phyloP scores from a whole-genome alignment of 2,329 filamentous ascomycete species.

The Pseudogymnoascus sp. region DNA sequence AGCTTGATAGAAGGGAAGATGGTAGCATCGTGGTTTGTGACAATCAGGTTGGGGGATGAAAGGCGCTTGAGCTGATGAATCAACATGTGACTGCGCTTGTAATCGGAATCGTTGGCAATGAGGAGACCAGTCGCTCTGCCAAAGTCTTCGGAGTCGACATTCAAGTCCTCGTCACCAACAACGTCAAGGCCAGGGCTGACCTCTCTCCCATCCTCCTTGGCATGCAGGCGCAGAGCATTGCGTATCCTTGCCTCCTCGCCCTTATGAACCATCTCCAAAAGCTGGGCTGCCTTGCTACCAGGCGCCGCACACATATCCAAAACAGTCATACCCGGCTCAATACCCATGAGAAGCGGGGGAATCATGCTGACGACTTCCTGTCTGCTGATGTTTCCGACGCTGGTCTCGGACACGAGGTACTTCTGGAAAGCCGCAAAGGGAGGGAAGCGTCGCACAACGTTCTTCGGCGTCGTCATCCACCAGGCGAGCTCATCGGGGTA shows the following conservation, averaged over 20 bases:
- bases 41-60: constrained; percentile 91
- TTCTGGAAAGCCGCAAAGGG: constrained; percentile 96
- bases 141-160: constrained; percentile 59
- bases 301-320: constrained; percentile 95
- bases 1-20: constrained; percentile 89
- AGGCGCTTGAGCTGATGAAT: constrained; percentile 96
- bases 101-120: constrained; percentile 93
- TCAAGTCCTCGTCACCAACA: constrained; percentile 40
- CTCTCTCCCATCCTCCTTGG: constrained; percentile 52
- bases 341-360: constrained; percentile 84
- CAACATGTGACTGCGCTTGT: constrained; percentile 93
- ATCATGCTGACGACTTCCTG: constrained; percentile 99
- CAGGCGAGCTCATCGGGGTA: constrained; percentile 94
- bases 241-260: constrained; percentile 84
- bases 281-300: constrained; percentile 91
- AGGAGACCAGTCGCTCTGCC: constrained; percentile 86
- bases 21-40: constrained; percentile 96
- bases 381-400: constrained; percentile 92
- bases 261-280: constrained; percentile 87
- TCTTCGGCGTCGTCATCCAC: constrained; percentile 97
- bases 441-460: constrained; percentile 84
- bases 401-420: constrained; percentile 94
- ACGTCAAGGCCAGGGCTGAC: constrained; percentile 42
- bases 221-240: constrained; percentile 59
- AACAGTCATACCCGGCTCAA: constrained; percentile 84